A percentile compares a stretch with the other conserved stretches of the same genome.
Evolutionary conservation across 1,139 yeast genomes (phyloP).

Genomic region (Kurtzmaniella natalensis): DNA sequence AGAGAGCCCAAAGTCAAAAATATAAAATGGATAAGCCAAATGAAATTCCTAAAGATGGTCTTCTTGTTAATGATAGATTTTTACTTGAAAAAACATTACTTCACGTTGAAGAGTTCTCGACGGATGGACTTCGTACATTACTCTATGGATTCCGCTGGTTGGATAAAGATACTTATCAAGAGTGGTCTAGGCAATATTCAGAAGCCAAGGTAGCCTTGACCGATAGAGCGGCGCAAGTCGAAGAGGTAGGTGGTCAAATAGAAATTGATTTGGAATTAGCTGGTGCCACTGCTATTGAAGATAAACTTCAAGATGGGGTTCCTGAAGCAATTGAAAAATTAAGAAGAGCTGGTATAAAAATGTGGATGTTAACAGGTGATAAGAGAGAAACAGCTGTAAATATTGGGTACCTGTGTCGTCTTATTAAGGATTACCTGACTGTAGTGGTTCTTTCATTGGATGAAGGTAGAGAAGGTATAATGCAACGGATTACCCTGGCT

Average conservation of each 20-base stretch:
- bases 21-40: conserved; percentile 36
- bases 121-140: conserved; percentile 89
- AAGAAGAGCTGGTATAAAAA: conserved; percentile 85
- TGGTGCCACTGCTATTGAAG: conserved; percentile 98
- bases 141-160: conserved; percentile 79
- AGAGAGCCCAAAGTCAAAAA: conserved; percentile 54
- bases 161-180: conserved; percentile 50
- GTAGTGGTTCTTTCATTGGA: conserved; percentile 71
- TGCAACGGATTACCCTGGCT: conserved; percentile 55
- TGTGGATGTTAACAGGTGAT: conserved; percentile 99
- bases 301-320: conserved; percentile 92
- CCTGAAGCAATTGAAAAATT: conserved; percentile 90
- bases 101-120: conserved; percentile 89
- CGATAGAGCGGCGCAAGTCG: conserved; percentile 64
- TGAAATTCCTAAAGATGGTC: conserved; percentile 54
- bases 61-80: conserved; percentile 71
- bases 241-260: conserved; percentile 64
- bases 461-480: conserved; percentile 46
- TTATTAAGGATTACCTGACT: conserved; percentile 89
- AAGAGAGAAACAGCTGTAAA: conserved; percentile 96
- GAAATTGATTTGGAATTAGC: conserved; percentile 64
- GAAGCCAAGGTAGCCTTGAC: conserved; percentile 74
- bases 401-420: conserved; percentile 90
- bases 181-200: conserved; percentile 64
- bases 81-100: conserved; percentile 79